Evolutionary conservation across 2,329 filamentous ascomycete species (phyloP).

Genomic region (Fusarium austroafricanum): DNA sequence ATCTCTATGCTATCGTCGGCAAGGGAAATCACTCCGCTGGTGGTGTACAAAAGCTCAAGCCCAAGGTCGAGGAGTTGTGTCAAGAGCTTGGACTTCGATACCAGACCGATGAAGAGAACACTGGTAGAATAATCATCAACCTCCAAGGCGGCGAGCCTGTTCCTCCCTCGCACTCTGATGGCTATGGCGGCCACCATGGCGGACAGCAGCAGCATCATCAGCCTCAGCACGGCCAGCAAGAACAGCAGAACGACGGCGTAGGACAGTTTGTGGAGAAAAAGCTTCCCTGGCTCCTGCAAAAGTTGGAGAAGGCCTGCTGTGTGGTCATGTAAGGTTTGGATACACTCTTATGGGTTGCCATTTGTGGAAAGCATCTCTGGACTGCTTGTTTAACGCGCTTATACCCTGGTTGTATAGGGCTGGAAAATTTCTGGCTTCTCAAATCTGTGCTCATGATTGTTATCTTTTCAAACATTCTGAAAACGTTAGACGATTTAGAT

Average conservation of each 20-base stretch:
- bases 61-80: constrained; percentile 90
- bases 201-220: constrained; percentile 57
- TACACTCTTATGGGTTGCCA: constrained; percentile 12
- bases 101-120: constrained; percentile 89
- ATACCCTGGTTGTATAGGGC: constrained; percentile 13
- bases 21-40: constrained; percentile 88
- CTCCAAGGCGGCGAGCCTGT: constrained; percentile 77
- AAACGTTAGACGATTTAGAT: constrained; percentile 18
- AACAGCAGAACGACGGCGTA: constrained; percentile 62
- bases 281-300: constrained; percentile 66
- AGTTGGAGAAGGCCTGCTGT: constrained; percentile 77
- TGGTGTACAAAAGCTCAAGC: constrained; percentile 94
- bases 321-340: constrained; percentile 72
- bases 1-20: constrained; percentile 95
- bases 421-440: constrained; percentile 9
- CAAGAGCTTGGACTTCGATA: constrained; percentile 84
- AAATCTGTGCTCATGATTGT: background rate
- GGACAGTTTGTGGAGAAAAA: constrained; percentile 49
- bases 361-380: constrained; percentile 2
- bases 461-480: constrained; percentile 6
- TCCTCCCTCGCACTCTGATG: constrained; percentile 56
- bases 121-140: constrained; percentile 89
- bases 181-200: constrained; percentile 55
- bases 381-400: constrained; percentile 15
- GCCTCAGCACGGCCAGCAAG: constrained; percentile 59